These are phyloP conservation scores for Eucalyptus leucophloia DNA, from an alignment of 345 rosid species.

Conservation along the genomic window DNA sequence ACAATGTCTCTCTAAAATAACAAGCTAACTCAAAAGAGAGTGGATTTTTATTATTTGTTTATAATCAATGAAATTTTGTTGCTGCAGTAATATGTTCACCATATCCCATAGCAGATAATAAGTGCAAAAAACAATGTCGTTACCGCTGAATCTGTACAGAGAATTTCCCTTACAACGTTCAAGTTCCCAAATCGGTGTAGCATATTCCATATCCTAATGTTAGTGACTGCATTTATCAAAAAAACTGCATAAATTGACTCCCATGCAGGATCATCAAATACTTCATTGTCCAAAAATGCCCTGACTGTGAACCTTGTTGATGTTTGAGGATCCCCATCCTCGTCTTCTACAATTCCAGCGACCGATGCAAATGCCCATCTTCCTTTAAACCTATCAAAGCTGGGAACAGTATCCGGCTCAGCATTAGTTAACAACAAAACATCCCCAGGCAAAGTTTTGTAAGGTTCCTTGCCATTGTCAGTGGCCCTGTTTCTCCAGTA, in stretches of 20 bases:
- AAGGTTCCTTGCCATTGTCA: neutral
- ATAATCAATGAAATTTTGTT: neutral
- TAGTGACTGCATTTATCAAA: neutral
- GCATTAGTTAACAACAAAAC: neutral
- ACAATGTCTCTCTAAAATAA: neutral
- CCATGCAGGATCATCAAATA: neutral
- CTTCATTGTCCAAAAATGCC: neutral
- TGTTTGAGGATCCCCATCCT: neutral
- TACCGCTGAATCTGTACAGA: neutral
- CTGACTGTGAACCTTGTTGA: neutral
- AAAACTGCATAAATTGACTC: neutral
- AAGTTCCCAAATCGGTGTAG: neutral
- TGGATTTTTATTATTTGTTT: neutral
- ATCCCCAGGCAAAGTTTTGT: constrained; percentile 1
- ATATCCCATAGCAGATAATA: neutral
- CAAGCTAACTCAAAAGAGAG: neutral
- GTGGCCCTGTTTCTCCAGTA: neutral
- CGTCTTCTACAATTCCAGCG: neutral
- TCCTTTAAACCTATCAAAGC: neutral
- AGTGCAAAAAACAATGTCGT: neutral
- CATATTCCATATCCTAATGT: neutral
- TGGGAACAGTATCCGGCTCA: neutral
- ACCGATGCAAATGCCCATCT: neutral
- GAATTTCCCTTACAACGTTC: neutral
- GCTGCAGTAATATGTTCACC: neutral